Percentiles rank a stretch among this genome's conserved stretches.
Evolutionary conservation across 768 basidiomycete species (phyloP).

Genomic region (Lactifluus hygrophoroides): DNA sequence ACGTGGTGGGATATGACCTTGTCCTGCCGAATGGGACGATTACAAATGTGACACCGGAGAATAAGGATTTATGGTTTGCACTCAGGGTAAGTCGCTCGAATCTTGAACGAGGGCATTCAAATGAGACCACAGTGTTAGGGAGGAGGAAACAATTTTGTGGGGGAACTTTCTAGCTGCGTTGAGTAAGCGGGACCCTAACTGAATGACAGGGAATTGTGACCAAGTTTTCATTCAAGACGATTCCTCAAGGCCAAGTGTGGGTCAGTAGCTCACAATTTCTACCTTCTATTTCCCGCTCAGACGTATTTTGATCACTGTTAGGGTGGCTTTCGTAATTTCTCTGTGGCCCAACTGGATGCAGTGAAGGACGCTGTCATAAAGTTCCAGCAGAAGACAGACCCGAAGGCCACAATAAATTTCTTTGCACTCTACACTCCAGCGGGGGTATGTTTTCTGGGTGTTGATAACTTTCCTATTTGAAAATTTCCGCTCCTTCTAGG

Average conservation of each 20-base stretch:
- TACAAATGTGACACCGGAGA: too few species aligned
- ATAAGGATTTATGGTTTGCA: constrained; percentile 8
- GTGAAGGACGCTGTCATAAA: background rate
- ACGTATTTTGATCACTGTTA: too few species aligned
- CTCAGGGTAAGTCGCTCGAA: constrained; percentile 9
- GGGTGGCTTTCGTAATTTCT: background rate
- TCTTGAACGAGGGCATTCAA: too few species aligned
- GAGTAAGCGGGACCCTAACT: too few species aligned
- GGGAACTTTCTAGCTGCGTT: too few species aligned
- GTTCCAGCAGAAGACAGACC: background rate
- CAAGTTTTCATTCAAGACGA: too few species aligned
- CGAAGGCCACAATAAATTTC: background rate
- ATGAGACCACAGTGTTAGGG: too few species aligned
- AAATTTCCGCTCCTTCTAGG: background rate
- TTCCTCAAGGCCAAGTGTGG: too few species aligned
- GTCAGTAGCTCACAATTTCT: too few species aligned
- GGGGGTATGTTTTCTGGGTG: background rate
- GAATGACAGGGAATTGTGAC: too few species aligned
- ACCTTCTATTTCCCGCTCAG: too few species aligned
- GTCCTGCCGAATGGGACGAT: constrained; percentile 26
- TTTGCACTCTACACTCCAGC: background rate
- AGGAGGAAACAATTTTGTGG: too few species aligned
- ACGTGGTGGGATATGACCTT: constrained; percentile 24
- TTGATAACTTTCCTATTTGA: background rate
- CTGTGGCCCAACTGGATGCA: background rate